These are phyloP conservation scores for Barnettozyma siamensis DNA, from an alignment of 805 yeast species.

Conservation along the genomic window DNA sequence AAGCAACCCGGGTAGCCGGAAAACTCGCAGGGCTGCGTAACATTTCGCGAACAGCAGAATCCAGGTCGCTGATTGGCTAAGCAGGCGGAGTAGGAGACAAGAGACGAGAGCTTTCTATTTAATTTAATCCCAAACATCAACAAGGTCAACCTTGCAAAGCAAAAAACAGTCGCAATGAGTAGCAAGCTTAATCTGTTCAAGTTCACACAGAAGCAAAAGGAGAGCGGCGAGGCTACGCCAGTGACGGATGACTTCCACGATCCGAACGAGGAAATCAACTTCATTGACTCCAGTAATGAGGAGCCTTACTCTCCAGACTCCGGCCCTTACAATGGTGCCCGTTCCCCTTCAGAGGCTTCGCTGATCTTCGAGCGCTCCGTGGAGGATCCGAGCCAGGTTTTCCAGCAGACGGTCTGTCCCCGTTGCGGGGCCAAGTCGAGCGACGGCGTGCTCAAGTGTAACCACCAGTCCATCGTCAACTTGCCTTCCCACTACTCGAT, in stretches of 20 bases:
- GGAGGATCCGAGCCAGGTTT: constrained; percentile 43
- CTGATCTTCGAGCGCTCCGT: constrained; percentile 61
- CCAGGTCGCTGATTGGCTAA: neutral
- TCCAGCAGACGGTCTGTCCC: constrained; percentile 22
- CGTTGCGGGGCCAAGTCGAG: constrained; percentile 22
- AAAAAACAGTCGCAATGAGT: constrained; percentile 3
- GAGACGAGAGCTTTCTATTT: neutral
- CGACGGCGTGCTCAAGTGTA: constrained; percentile 17
- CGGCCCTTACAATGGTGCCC: neutral
- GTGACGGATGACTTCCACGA: constrained; percentile 1
- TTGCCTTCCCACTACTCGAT: constrained; percentile 35
- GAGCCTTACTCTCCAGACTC: constrained; percentile 9
- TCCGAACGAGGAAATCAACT: constrained; percentile 5
- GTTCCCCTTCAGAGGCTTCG: constrained; percentile 8
- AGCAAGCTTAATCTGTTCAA: constrained; percentile 11
- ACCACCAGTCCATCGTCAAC: constrained; percentile 27
- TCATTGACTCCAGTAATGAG: constrained; percentile 9
- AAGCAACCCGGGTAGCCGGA: neutral
- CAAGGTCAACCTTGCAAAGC: neutral
- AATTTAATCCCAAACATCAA: neutral
- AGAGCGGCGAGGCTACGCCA: neutral
- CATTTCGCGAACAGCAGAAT: neutral
- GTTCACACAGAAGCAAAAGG: constrained; percentile 9
- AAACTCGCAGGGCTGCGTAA: neutral
- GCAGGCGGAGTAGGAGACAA: neutral